phyloP scores from a whole-genome alignment of 208 protist genomes.

The Vickermania ingenoplastis region DNA sequence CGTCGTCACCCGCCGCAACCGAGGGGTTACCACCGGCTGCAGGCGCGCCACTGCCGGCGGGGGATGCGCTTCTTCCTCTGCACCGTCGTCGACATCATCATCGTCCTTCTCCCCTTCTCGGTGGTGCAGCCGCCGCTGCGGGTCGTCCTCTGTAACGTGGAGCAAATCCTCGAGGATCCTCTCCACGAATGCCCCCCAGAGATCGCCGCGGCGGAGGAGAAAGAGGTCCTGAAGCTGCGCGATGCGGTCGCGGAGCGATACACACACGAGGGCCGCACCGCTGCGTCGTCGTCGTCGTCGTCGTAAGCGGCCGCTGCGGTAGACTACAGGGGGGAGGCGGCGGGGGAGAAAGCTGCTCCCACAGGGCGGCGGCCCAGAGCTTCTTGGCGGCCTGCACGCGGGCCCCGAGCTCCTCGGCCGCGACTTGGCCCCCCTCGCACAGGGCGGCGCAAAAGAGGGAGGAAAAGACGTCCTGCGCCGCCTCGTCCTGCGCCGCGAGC shows the following conservation, averaged over 20 bases:
- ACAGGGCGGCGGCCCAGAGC: conserved; percentile 73
- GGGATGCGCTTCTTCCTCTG: neutral
- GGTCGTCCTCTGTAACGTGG: neutral
- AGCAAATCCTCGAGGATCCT: conserved; percentile 20
- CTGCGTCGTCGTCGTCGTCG: too few relatives aligned
- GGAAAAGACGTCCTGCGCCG: conserved; percentile 60
- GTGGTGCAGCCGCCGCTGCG: neutral
- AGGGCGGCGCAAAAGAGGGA: conserved; percentile 63
- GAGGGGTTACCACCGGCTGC: neutral
- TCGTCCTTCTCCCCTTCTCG: neutral
- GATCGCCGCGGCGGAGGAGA: conserved; percentile 73
- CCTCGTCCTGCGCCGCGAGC: conserved; percentile 64
- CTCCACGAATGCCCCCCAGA: conserved; percentile 77
- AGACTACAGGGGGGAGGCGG: too few relatives aligned
- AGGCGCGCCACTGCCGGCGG: neutral
- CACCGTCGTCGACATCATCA: too few relatives aligned
- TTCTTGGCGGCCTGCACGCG: conserved; percentile 52
- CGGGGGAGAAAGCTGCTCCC: conserved; percentile 43
- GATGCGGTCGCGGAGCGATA: conserved; percentile 29
- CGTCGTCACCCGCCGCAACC: neutral
- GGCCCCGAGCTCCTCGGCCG: conserved; percentile 50
- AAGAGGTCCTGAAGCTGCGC: conserved; percentile 51
- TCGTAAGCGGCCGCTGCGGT: too few relatives aligned
- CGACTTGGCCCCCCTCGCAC: conserved; percentile 40
- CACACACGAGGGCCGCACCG: conserved; percentile 6